Conservation (phyloP, 495 filamentous ascomycete genomes). For the Trichoderma virens region DNA sequence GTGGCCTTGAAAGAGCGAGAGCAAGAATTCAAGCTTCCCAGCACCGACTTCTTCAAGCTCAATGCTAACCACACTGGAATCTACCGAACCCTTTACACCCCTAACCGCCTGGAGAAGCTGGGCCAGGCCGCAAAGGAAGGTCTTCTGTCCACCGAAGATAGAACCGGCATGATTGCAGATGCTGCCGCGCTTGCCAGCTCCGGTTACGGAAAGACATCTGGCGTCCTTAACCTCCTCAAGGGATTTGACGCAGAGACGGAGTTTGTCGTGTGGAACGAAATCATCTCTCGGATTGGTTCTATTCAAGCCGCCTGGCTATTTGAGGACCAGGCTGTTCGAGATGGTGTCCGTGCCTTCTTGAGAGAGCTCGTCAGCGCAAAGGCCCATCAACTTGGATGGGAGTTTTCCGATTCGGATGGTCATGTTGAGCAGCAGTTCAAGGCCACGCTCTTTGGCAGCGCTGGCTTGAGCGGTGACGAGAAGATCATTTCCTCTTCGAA, state of each 20-base stretch:
- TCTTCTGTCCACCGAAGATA: constrained; percentile 76
- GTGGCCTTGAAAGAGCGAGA: constrained; percentile 53
- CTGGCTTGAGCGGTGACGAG: constrained; percentile 66
- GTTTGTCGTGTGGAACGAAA: constrained; percentile 80
- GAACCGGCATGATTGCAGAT: constrained; percentile 83
- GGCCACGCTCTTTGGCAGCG: constrained; percentile 66
- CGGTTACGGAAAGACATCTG: constrained; percentile 71
- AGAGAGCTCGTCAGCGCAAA: constrained; percentile 62
- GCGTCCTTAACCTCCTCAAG: constrained; percentile 71
- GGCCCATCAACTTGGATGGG: constrained; percentile 78
- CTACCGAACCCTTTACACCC: constrained; percentile 87
- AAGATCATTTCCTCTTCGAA: constrained; percentile 31
- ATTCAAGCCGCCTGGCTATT: constrained; percentile 42
- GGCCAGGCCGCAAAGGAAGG: constrained; percentile 53
- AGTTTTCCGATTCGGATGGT: constrained; percentile 64
- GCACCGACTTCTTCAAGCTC: constrained; percentile 85
- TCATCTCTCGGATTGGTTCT: constrained; percentile 56
- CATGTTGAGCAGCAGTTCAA: constrained; percentile 75
- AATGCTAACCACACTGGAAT: constrained; percentile 85
- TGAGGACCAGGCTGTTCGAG: constrained; percentile 44
- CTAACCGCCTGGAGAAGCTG: constrained; percentile 67
- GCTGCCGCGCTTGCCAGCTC: constrained; percentile 83
- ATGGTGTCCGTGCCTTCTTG: constrained; percentile 64
- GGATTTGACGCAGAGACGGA: constrained; percentile 71
- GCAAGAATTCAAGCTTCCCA: constrained; percentile 64